Evolutionary conservation across 177 flowering plant genomes (phyloP), one percentile per base, ranked within the genome.

Genomic region (Vitis hybrid): DNA sequence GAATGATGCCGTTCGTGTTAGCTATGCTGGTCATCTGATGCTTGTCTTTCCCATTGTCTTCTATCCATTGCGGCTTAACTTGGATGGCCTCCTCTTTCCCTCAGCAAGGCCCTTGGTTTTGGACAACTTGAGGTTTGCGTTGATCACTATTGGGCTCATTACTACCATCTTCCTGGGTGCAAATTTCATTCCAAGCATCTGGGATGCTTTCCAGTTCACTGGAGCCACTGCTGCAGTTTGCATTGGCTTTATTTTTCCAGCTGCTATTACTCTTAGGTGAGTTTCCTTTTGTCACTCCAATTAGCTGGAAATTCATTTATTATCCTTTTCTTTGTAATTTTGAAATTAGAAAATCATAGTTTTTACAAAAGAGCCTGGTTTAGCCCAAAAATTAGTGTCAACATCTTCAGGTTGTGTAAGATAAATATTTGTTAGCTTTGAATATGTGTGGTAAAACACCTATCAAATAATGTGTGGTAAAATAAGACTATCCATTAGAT

Each of bases 191-290:
- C 99, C 99, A 24, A 96, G 99, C 86, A 93, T 96, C 56, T 96
- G 99, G 99, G 98, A 92, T 79, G 99, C 97, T 67, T 96, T 96
- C 79, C 99, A 96, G 72, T 93, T 96, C 74, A 92, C 97, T 51
- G 99, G 98, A 55, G 98, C 99, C 16, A 96, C 98, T 58, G 97
- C 98, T 74, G 97, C 98, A 57, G 98, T 93, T 65, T 91, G 92
- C 82, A 76, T 96, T 71, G 97, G 97, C 3, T 96, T 92, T 84
- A 92, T 96, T 58, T 93, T 93, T 77, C 99, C 99, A 67, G 94
- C 98, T 65, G 80, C 93, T 65, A 71, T 94, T 46, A 81, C 90
- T 46, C 88, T 94, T 5, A 85, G 83, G 98, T 94, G 67, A 76
- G 88, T 68, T 56, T 60, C 56, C 64, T n/a, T 35, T 67, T 68